Base-by-base conservation (phyloP, 305 asterid genomes). In the Withania somnifera region DNA sequence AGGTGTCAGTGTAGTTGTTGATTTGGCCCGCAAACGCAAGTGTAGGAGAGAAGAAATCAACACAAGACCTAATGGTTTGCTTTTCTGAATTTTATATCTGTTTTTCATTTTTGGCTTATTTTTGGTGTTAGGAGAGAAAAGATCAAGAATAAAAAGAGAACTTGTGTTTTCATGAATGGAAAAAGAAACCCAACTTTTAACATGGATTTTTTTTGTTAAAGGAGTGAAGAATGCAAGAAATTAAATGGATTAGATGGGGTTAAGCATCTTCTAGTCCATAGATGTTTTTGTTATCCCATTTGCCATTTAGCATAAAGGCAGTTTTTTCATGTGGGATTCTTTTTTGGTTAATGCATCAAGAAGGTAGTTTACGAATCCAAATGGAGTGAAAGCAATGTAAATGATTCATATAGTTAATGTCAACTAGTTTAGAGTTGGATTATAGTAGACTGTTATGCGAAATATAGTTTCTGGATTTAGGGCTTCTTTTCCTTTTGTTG, bases 21-120 rank as follows among this genome's bases (percentile, higher is more conserved):
- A 88, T 63, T 95, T 92, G 98, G 94, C 89, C 36, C 89, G 93
- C 57, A 91, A 90, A 77, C 92, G 97, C 81, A 95, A 95, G 87
- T 95, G 98, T 40, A 93, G 98, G 11, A 90, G 98, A 32, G 92
- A 90, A 57, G 98, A 92, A 38, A 81, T 82, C 9, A 84, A 24
- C 7, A 87, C n/a, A n/a, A n/a, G n/a, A n/a, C n/a, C n/a, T n/a
- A n/a, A 75, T 60, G 87, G 86, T 87, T 79, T 45, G 36, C 30
- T 50, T 42, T 83, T 75, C 13, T 60, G 5, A 50, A 80, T 61
- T 78, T 82, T 80, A 57, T 90, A 80, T 78, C 19, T 64, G 56
- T 4, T 53, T 42, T 45, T 45, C 17, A 45, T 11, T 45, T 45
- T 45, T 45, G 15, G 52, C 11, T 30, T n/a, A 17, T 67, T 19